A percentile compares a stretch with the other conserved stretches of the same genome.
These are phyloP conservation scores for Starmerella vaccinii DNA, from an alignment of 805 yeast species.

Conservation along the genomic window DNA sequence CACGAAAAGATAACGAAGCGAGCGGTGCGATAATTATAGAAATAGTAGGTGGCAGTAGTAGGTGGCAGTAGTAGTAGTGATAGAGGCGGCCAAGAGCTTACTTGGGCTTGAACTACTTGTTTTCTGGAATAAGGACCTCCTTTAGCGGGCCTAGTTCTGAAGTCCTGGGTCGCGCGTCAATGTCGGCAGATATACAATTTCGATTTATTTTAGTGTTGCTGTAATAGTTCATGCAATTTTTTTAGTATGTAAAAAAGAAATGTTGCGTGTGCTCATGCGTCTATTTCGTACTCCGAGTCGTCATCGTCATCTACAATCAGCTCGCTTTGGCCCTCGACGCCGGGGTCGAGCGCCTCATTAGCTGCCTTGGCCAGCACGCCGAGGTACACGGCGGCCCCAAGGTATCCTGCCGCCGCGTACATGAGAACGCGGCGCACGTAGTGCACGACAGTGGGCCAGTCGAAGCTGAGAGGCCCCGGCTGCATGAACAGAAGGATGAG, in stretches of 20 bases:
- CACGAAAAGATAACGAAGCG: no score
- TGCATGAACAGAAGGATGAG: background rate
- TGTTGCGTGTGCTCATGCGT: constrained; percentile 3
- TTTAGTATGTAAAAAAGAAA: background rate
- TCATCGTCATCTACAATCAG: constrained; percentile 26
- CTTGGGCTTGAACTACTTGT: no score
- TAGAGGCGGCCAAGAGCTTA: no score
- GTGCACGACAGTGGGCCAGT: background rate
- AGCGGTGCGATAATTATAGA: no score
- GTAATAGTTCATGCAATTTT: background rate
- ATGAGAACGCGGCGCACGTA: constrained; percentile 7
- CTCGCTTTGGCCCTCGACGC: constrained; percentile 25
- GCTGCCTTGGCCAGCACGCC: constrained; percentile 25
- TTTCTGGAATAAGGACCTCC: no score
- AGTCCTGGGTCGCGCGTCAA: no score
- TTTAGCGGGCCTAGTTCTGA: no score
- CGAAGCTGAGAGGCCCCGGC: background rate
- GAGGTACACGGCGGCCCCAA: constrained; percentile 24
- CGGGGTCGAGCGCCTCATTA: constrained; percentile 23
- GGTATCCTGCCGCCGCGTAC: constrained; percentile 22
- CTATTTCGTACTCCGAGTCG: constrained; percentile 21
- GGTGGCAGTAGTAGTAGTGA: no score
- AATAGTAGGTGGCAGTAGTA: no score
- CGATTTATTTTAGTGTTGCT: background rate
- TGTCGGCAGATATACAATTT: no score